Evolutionary conservation across 805 yeast species (phyloP).

Genomic region (Dipodascus geniculatus): DNA sequence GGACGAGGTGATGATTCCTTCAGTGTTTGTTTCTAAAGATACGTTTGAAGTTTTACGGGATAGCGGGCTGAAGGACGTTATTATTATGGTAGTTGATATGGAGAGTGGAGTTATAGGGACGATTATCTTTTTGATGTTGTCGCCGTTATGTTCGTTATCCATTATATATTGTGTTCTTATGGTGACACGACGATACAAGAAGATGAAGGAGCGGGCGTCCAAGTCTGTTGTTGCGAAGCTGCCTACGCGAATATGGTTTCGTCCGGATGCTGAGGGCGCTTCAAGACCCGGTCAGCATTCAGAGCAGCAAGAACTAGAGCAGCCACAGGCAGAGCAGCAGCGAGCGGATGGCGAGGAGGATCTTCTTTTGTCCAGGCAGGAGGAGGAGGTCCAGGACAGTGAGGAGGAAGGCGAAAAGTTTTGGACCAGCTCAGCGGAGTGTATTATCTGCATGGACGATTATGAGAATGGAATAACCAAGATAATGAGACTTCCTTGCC

Average conservation of each 20-base stretch:
- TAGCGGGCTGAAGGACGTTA: conserved; percentile 1
- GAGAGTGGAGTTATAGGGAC: conserved; percentile 22
- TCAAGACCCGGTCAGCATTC: too few relatives aligned
- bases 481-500: conserved; percentile 45
- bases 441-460: conserved; percentile 49
- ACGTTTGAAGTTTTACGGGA: conserved; percentile 26
- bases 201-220: conserved; percentile 28
- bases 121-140: conserved; percentile 26
- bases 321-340: background rate
- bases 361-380: background rate
- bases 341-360: background rate
- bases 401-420: conserved; percentile 16
- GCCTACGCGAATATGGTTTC: conserved; percentile 27
- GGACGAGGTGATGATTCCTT: conserved; percentile 28
- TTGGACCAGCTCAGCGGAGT: conserved; percentile 38
- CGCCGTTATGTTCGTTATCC: conserved; percentile 30
- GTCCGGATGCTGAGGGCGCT: background rate
- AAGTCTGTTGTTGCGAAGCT: conserved; percentile 25
- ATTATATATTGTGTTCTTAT: conserved; percentile 26
- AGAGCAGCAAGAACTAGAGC: conserved; percentile 4
- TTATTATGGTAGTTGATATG: conserved; percentile 14
- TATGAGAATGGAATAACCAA: conserved; percentile 35
- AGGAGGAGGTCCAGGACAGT: background rate
- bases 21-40: conserved; percentile 39
- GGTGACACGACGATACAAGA: conserved; percentile 25